A percentile compares a stretch with the other conserved stretches of the same genome.
These are phyloP conservation scores for Lomentospora prolificans DNA, from an alignment of 2,329 filamentous ascomycete species.

Conservation along the genomic window DNA sequence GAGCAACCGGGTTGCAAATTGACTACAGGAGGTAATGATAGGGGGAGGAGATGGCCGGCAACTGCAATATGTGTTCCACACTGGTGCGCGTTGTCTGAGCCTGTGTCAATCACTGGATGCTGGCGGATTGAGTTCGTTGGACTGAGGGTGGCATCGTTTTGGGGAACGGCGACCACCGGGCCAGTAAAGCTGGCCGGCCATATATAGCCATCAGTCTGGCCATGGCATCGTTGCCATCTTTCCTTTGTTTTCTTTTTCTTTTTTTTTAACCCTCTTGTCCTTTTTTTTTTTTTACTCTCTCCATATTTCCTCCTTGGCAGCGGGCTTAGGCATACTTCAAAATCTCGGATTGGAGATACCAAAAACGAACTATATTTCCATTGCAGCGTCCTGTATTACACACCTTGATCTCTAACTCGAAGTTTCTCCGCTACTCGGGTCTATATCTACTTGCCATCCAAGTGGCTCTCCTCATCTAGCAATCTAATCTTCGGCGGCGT, in stretches of 20 bases:
- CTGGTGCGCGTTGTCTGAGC: not conserved
- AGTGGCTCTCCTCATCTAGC: too few species aligned
- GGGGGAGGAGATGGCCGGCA: not conserved
- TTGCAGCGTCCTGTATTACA: constrained; percentile 3
- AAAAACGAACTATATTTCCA: constrained; percentile 7
- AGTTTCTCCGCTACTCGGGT: constrained; percentile 7
- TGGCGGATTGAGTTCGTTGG: too few species aligned
- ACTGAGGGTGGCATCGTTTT: not conserved
- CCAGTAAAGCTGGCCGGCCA: not conserved
- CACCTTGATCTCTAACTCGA: constrained; percentile 9
- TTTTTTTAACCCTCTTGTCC: constrained; percentile 2
- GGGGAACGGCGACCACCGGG: too few species aligned
- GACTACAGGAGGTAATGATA: not conserved
- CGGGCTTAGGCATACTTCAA: constrained; percentile 9
- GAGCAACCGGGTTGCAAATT: not conserved
- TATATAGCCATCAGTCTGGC: not conserved
- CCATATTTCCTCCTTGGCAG: constrained; percentile 15
- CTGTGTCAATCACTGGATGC: not conserved
- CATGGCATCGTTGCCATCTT: constrained; percentile 6
- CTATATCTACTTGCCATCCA: too few species aligned
- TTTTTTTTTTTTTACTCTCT: constrained; percentile 8
- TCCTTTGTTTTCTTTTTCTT: constrained; percentile 1
- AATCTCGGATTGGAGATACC: constrained; percentile 7
- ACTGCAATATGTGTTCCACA: not conserved
- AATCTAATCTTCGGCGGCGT: too few species aligned